Evolutionary conservation across 768 basidiomycete genomes (phyloP).

Genomic region (Russula compacta): DNA sequence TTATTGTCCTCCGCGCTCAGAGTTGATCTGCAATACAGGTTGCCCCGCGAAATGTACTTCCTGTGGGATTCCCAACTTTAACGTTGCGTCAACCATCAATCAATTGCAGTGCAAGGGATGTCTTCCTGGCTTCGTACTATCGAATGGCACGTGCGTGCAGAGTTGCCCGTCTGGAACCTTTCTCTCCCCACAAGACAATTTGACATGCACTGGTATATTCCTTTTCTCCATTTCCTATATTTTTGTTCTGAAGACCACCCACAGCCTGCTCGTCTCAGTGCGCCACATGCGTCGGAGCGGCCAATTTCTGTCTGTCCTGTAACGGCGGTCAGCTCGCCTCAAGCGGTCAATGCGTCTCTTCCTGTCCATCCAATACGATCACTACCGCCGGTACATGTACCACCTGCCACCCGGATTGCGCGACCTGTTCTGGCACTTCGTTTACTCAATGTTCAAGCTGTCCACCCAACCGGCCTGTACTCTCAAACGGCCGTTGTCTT

Average conservation of each 20-base stretch:
- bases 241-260: slow-evolving; percentile 15
- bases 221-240: not conserved
- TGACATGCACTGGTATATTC: slow-evolving; percentile 62
- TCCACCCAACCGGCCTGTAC: slow-evolving; percentile 56
- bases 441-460: slow-evolving; percentile 78
- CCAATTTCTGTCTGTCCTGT: slow-evolving; percentile 71
- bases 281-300: slow-evolving; percentile 55
- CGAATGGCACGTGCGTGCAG: slow-evolving; percentile 56
- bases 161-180: slow-evolving; percentile 70
- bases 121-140: slow-evolving; percentile 66
- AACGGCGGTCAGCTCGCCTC: slow-evolving; percentile 55
- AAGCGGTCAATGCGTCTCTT: slow-evolving; percentile 61
- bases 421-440: slow-evolving; percentile 66
- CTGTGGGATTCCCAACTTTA: slow-evolving; percentile 70
- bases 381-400: slow-evolving; percentile 56
- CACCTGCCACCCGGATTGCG: slow-evolving; percentile 80
- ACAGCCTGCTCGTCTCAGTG: slow-evolving; percentile 68
- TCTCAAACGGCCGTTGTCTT: slow-evolving; percentile 67
- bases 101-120: slow-evolving; percentile 71
- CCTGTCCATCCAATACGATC: slow-evolving; percentile 69
- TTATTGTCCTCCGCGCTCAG: not conserved
- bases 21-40: slow-evolving; percentile 33
- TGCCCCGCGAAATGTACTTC: slow-evolving; percentile 78
- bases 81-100: slow-evolving; percentile 50
- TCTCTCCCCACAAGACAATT: slow-evolving; percentile 57